Evolutionary conservation across 805 yeast species (phyloP).

Genomic region (Suhomyces xylopsoci): DNA sequence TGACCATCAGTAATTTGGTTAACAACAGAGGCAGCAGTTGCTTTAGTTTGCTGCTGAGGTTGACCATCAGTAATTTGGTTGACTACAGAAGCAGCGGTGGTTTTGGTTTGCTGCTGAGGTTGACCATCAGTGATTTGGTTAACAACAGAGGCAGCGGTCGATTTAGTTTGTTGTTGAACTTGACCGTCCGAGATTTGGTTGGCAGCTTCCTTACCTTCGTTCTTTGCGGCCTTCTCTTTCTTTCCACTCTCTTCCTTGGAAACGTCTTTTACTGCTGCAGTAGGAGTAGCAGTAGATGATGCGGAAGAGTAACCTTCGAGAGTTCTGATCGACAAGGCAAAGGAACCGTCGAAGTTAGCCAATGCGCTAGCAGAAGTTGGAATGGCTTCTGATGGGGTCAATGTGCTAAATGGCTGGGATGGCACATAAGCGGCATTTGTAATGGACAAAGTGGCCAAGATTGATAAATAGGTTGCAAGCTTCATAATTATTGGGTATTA

Average conservation of each 20-base stretch:
- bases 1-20: slow-evolving; percentile 41
- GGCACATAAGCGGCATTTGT: slow-evolving; percentile 25
- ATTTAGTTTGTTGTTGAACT: slow-evolving; percentile 40
- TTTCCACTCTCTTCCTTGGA: slow-evolving; percentile 10
- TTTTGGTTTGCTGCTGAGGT: slow-evolving; percentile 40
- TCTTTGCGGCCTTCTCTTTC: slow-evolving; percentile 1
- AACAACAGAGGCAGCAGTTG: slow-evolving; percentile 27
- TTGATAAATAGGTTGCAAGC: slow-evolving; percentile 1
- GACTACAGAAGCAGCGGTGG: slow-evolving; percentile 28
- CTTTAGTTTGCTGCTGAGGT: slow-evolving; percentile 12
- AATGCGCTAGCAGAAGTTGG: slow-evolving; percentile 22
- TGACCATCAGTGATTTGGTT: slow-evolving; percentile 47
- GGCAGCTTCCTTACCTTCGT: slow-evolving; percentile 6
- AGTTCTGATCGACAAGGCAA: slow-evolving; percentile 30
- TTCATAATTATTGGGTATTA: not conserved
- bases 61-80: slow-evolving; percentile 39
- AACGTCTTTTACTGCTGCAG: slow-evolving; percentile 13
- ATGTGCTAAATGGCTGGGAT: slow-evolving; percentile 25
- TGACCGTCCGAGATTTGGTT: slow-evolving; percentile 53
- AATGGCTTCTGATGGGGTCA: slow-evolving; percentile 28
- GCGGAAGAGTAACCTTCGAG: slow-evolving; percentile 36
- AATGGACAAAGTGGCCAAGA: slow-evolving; percentile 2
- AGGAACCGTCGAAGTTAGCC: slow-evolving; percentile 26
- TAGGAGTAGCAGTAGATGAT: slow-evolving; percentile 34
- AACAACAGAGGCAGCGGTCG: slow-evolving; percentile 20